phyloP scores from a whole-genome alignment of 257 asterid genomes.

The Petunia secreta region DNA sequence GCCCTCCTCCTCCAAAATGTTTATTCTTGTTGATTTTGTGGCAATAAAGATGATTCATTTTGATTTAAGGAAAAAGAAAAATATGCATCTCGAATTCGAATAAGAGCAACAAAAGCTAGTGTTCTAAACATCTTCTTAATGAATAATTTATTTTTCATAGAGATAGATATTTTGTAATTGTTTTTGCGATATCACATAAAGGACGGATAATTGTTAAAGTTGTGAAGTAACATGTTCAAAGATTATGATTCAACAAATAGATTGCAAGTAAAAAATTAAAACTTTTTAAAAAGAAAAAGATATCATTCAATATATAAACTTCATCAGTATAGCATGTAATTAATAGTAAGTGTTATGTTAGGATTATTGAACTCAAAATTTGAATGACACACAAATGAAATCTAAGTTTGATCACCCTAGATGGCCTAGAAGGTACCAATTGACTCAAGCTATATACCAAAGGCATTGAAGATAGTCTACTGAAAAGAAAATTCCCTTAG shows the following conservation, averaged over 20 bases:
- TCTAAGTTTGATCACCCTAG: constrained; percentile 1
- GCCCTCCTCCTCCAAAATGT: too few species aligned
- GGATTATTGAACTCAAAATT: too few species aligned
- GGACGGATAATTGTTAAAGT: neutral
- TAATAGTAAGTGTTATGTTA: neutral
- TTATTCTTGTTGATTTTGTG: too few species aligned
- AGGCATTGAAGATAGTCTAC: neutral
- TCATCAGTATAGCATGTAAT: neutral
- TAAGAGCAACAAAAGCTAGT: too few species aligned
- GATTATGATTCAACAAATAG: neutral
- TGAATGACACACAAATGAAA: too few species aligned
- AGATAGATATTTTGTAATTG: neutral
- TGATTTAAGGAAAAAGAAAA: too few species aligned
- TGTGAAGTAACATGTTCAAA: neutral
- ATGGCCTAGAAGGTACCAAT: neutral
- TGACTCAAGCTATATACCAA: neutral
- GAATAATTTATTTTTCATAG: too few species aligned
- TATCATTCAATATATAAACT: neutral
- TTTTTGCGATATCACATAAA: neutral
- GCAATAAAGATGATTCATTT: too few species aligned
- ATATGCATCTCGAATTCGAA: too few species aligned
- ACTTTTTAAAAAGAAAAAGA: too few species aligned
- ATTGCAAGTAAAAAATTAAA: too few species aligned
- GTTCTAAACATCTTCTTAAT: too few species aligned
- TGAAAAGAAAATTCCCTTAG: neutral